phyloP scores from a whole-genome alignment of 345 rosid genomes.

The Sisymbrium altissimum region DNA sequence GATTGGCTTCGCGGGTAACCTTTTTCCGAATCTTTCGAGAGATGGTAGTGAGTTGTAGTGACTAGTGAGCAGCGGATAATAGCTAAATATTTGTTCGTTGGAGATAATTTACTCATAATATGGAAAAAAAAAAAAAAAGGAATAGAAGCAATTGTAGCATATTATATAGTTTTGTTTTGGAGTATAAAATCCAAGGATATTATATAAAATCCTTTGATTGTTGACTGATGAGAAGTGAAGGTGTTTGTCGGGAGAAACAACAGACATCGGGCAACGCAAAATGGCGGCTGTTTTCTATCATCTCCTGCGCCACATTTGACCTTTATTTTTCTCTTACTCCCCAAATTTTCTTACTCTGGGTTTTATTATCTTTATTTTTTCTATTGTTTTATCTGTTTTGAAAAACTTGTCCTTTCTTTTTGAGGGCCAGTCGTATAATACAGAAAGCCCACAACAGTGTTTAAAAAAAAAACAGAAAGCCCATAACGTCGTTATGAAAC shows the following conservation, averaged over 20 bases:
- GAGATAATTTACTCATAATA: background rate
- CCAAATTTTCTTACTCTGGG: background rate
- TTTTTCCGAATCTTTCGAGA: background rate
- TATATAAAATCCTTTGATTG: background rate
- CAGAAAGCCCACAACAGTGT: no score
- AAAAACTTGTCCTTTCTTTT: no score
- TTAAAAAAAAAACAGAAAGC: no score
- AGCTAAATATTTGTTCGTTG: background rate
- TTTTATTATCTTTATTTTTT: background rate
- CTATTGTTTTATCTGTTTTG: no score
- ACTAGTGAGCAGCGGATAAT: background rate
- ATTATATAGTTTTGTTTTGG: background rate
- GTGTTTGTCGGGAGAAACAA: conserved; percentile 6
- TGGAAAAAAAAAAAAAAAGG: background rate
- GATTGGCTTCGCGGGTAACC: background rate
- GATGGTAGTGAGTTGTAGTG: no score
- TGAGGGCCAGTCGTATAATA: no score
- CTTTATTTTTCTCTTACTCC: background rate
- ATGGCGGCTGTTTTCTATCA: conserved; percentile 13
- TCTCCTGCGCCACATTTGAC: background rate
- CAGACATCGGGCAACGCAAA: conserved; percentile 5
- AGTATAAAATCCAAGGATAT: background rate
- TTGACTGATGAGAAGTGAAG: background rate
- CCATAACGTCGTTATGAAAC: no score
- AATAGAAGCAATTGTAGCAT: background rate